Conservation (phyloP, 495 filamentous ascomycete genomes). For the Annulohypoxylon moriforme region DNA sequence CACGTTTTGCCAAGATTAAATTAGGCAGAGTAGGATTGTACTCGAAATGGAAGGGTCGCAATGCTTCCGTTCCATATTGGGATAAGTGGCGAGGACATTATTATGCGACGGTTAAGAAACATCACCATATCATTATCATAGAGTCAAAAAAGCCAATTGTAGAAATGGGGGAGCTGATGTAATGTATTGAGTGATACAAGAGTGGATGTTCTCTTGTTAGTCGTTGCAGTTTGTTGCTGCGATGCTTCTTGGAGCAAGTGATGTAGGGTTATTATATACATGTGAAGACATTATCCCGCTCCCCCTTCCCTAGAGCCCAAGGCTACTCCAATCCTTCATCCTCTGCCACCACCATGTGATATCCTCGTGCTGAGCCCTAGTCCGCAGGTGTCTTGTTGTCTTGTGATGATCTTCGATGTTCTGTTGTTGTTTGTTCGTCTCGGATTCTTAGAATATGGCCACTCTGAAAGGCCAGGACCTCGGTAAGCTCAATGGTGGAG, state of each 20-base stretch:
- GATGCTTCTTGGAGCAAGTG: background rate
- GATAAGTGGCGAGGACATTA: conserved; percentile 4
- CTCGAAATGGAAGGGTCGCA: conserved; percentile 25
- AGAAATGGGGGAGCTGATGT: background rate
- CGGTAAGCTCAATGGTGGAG: no score
- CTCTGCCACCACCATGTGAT: background rate
- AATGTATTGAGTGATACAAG: background rate
- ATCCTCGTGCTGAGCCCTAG: background rate
- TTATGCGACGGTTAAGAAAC: background rate
- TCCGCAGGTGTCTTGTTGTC: background rate
- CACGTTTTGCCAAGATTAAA: background rate
- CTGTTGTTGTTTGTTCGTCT: background rate
- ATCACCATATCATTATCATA: background rate
- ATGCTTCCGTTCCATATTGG: conserved; percentile 39
- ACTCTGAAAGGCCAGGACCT: background rate
- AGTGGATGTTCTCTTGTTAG: background rate
- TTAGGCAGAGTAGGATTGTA: conserved; percentile 34
- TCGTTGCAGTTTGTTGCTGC: background rate
- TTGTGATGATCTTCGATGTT: background rate
- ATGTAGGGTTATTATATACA: background rate
- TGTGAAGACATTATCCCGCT: background rate
- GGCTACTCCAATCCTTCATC: background rate
- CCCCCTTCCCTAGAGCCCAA: background rate
- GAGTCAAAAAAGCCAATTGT: background rate
- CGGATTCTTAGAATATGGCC: background rate